Conservation (phyloP, 805 yeast species). For the Dipodascopsis tothii region DNA sequence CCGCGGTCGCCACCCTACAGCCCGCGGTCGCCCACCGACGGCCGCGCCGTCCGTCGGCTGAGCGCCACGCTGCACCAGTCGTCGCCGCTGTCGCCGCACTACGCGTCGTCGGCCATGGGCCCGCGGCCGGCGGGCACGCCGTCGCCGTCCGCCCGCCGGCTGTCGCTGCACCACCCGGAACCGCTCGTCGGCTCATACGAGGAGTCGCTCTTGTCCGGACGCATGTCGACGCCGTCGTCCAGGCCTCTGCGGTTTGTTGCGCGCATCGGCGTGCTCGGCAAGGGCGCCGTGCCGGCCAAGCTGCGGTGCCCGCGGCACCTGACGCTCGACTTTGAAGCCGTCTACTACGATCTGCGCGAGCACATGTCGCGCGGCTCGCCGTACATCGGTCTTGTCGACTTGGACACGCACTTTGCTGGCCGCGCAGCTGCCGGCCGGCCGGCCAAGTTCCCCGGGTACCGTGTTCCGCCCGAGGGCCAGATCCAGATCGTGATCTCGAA, state of each 20-base stretch:
- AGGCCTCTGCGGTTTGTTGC: slow-evolving; percentile 25
- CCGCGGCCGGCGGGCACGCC: too few species aligned
- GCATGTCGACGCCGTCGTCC: slow-evolving; percentile 29
- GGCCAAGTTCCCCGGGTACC: slow-evolving; percentile 25
- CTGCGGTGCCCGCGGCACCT: slow-evolving; percentile 27
- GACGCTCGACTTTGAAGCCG: slow-evolving; percentile 28
- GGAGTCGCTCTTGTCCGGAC: slow-evolving; percentile 30
- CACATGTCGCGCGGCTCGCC: slow-evolving; percentile 24
- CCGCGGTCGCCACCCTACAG: too few species aligned
- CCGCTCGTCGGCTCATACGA: slow-evolving; percentile 32
- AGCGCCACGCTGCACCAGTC: too few species aligned
- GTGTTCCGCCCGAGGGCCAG: slow-evolving; percentile 31
- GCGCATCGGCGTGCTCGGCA: slow-evolving; percentile 29
- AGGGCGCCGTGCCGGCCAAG: slow-evolving; percentile 19
- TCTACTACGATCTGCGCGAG: slow-evolving; percentile 27
- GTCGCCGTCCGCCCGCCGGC: too few species aligned
- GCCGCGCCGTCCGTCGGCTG: too few species aligned
- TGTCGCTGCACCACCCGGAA: slow-evolving; percentile 16
- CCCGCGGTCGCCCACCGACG: too few species aligned
- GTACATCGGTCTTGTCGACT: slow-evolving; percentile 11
- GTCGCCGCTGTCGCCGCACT: too few species aligned
- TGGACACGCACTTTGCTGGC: slow-evolving; percentile 9
- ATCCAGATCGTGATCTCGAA: slow-evolving; percentile 32
- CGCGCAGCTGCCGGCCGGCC: background rate
- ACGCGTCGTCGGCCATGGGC: too few species aligned